Evolutionary conservation across 129 eudicot genomes (phyloP).

Genomic region (Centrapalus pauciflorus): DNA sequence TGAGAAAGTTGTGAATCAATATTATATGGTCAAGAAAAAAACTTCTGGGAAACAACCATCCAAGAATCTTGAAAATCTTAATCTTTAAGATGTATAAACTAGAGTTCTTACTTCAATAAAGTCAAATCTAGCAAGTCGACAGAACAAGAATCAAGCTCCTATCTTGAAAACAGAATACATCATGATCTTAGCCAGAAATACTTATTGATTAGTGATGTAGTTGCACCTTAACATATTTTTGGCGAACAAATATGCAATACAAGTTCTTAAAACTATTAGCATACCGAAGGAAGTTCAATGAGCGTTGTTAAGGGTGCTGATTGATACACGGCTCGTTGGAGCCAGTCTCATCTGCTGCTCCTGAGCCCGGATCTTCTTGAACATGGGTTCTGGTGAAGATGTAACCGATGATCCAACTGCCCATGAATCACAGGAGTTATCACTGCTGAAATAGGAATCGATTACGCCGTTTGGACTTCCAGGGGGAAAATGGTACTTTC

Average conservation of each 20-base stretch:
- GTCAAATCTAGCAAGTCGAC: slow-evolving; percentile 18
- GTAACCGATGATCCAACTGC: slow-evolving; percentile 41
- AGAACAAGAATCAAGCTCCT: slow-evolving; percentile 29
- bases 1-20: too few relatives aligned
- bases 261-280: slow-evolving; percentile 7
- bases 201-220: slow-evolving; percentile 28
- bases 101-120: slow-evolving; percentile 8
- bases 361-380: slow-evolving; percentile 68
- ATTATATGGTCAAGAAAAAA: too few relatives aligned
- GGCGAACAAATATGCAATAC: slow-evolving; percentile 26
- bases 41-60: not conserved
- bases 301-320: slow-evolving; percentile 29
- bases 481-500: slow-evolving; percentile 45
- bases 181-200: slow-evolving; percentile 21
- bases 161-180: slow-evolving; percentile 19
- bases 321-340: slow-evolving; percentile 31
- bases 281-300: slow-evolving; percentile 23
- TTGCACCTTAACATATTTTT: slow-evolving; percentile 27
- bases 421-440: slow-evolving; percentile 67
- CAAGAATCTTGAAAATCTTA: not conserved
- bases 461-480: slow-evolving; percentile 75
- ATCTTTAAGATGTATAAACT: not conserved
- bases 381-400: slow-evolving; percentile 60
- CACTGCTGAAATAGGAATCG: slow-evolving; percentile 60
- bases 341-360: slow-evolving; percentile 63